Conservation (phyloP, 805 yeast species). For the Kodamaea fukazawae region DNA sequence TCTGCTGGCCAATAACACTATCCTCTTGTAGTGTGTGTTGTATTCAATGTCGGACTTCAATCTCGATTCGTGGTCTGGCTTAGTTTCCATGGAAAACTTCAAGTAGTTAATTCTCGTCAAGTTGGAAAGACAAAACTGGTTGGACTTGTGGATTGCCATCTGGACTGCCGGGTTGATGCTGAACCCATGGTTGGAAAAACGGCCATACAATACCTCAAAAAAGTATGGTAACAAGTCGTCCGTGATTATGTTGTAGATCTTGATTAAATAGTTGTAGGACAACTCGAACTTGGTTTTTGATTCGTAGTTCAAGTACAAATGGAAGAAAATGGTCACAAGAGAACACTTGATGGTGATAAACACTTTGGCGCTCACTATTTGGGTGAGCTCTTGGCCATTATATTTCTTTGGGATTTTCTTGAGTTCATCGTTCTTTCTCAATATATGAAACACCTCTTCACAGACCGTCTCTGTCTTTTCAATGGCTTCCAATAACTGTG, state of each 20-base stretch:
- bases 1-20: slow-evolving; percentile 8
- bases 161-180: slow-evolving; percentile 10
- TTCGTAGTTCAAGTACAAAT: slow-evolving; percentile 14
- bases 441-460: slow-evolving; percentile 6
- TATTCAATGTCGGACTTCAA: slow-evolving; percentile 12
- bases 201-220: slow-evolving; percentile 12
- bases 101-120: slow-evolving; percentile 18
- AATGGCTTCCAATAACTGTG: slow-evolving; percentile 10
- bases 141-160: slow-evolving; percentile 11
- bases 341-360: slow-evolving; percentile 14
- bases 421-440: slow-evolving; percentile 2
- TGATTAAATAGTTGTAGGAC: slow-evolving; percentile 10
- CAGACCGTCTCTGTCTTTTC: slow-evolving; percentile 11
- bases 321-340: slow-evolving; percentile 10
- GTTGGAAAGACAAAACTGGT: slow-evolving; percentile 17
- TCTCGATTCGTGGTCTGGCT: slow-evolving; percentile 11
- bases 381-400: slow-evolving; percentile 2
- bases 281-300: slow-evolving; percentile 9
- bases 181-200: slow-evolving; percentile 9
- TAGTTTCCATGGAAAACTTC: slow-evolving; percentile 13
- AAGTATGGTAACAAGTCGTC: slow-evolving; percentile 14
- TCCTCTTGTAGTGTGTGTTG: slow-evolving; percentile 9
- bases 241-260: slow-evolving; percentile 8
- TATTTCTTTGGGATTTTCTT: slow-evolving; percentile 5
- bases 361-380: slow-evolving; percentile 11